Evolutionary conservation across 139 green algal species (phyloP).

Genomic region (Deuterostichococcus epilithicus): DNA sequence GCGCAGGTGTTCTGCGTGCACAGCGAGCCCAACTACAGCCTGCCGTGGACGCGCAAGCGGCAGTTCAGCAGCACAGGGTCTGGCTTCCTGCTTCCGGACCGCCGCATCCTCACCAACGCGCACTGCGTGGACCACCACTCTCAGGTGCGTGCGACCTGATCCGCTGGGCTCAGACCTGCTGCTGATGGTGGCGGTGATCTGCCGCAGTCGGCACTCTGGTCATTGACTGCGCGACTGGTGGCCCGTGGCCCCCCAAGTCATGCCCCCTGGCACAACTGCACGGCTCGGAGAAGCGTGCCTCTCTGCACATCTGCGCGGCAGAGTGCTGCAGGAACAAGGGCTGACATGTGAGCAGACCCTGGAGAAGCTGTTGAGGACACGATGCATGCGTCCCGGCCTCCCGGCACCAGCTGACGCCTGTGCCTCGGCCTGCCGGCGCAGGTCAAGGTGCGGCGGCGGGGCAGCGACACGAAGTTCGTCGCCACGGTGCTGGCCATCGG

Average conservation of each 20-base stretch:
- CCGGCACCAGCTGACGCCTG: not conserved
- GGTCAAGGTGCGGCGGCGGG: constrained; percentile 92
- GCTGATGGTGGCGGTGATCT: no score
- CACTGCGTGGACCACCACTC: constrained; percentile 96
- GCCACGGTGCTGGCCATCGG: constrained; percentile 85
- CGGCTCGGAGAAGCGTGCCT: no score
- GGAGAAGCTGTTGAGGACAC: no score
- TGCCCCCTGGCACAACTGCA: no score
- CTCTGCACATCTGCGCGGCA: no score
- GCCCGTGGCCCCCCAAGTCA: no score
- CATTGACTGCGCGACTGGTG: no score
- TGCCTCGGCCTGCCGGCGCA: constrained; percentile 32
- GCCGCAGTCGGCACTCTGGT: no score
- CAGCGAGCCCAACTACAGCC: constrained; percentile 88
- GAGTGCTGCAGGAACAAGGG: no score
- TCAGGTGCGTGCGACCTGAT: constrained; percentile 71
- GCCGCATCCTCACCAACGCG: constrained; percentile 93
- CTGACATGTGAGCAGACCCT: no score
- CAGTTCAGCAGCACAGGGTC: constrained; percentile 73
- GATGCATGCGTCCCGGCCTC: no score
- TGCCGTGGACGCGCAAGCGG: constrained; percentile 94
- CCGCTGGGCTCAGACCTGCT: no score
- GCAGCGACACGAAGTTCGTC: constrained; percentile 87
- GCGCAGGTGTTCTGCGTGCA: constrained; percentile 53
- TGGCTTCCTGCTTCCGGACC: constrained; percentile 81